Base-by-base conservation (phyloP, 2,329 filamentous ascomycete genomes). In the Apiospora arundinis region DNA sequence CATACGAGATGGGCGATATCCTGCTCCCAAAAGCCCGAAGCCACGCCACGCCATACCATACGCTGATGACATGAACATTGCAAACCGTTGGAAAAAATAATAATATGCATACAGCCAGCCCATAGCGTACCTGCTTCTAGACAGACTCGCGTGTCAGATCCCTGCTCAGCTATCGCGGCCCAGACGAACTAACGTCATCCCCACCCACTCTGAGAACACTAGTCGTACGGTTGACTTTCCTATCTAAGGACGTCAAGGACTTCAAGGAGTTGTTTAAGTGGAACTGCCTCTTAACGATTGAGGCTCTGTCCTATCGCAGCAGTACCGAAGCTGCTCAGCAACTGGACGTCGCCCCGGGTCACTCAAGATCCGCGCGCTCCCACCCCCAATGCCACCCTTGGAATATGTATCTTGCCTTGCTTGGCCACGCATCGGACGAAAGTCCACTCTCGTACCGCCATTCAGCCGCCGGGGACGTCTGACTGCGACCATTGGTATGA, bases 391-490 rank as follows among this genome's bases (percentile, higher is more conserved):
- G 18, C 7, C 56, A 63, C 32, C 18, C 6, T 63, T 12, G 32
- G 32, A 12, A n/a, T n/a, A n/a, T n/a, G n/a, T n/a, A n/a, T n/a
- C n/a, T n/a, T 40, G n/a, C 8, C 18, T 21, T n/a, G 18, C 25
- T 21, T 32, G 32, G 56, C 28, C 37, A 37, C 16, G 7, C 56
- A 63, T 63, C 56, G 56, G 56, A 37, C 49, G 28, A 6, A 60
- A 60, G 16, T 60, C 52, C 52, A 60, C 18, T n/a, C 28, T 9
- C 28, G 4, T 32, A n/a, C 21, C 28, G 28, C 12, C n/a, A n/a
- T 37, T 40, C 56, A 63, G 56, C 56, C 28, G 56, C 56, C 56
- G 56, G 28, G 56, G 28, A 28, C 65, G n/a, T 67, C 65, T 46
- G 65, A 67, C 23, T 45, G 23, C 67, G 4, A 46, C 46, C 46